These are phyloP conservation scores for Pseudoneurospora amorphoporcata DNA, from an alignment of 495 filamentous ascomycete species.

Conservation along the genomic window DNA sequence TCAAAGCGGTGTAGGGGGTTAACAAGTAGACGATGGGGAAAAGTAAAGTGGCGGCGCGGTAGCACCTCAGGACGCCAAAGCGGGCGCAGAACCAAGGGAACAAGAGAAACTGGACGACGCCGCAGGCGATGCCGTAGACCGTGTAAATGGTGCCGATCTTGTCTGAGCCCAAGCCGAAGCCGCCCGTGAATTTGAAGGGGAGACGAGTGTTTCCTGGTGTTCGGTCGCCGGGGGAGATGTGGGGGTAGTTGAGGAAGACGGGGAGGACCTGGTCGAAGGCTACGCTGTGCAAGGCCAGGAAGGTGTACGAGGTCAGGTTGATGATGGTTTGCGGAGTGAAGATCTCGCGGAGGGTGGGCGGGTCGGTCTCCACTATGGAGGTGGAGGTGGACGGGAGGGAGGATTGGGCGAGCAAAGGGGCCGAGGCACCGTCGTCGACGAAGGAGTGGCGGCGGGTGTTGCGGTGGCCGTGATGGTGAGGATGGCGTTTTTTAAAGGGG, in stretches of 20 bases:
- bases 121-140: slow-evolving; percentile 58
- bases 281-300: slow-evolving; percentile 66
- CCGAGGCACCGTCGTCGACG: slow-evolving; percentile 33
- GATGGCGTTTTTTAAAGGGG: slow-evolving; percentile 16
- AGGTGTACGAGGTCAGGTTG: slow-evolving; percentile 63
- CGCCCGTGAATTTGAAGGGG: slow-evolving; percentile 70
- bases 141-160: slow-evolving; percentile 72
- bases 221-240: slow-evolving; percentile 25
- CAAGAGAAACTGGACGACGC: slow-evolving; percentile 66
- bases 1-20: slow-evolving; percentile 61
- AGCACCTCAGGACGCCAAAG: slow-evolving; percentile 62
- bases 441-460: slow-evolving; percentile 21
- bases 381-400: slow-evolving; percentile 5
- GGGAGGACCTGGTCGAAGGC: slow-evolving; percentile 74
- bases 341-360: slow-evolving; percentile 51
- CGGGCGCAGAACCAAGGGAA: slow-evolving; percentile 61
- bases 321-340: slow-evolving; percentile 67
- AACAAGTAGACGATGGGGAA: slow-evolving; percentile 65
- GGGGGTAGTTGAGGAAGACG: slow-evolving; percentile 70
- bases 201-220: slow-evolving; percentile 44
- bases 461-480: slow-evolving; percentile 17
- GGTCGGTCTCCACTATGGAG: not conserved
- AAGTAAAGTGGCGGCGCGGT: slow-evolving; percentile 44
- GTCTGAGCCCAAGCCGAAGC: slow-evolving; percentile 60
- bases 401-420: slow-evolving; percentile 32